These are phyloP conservation scores for Ustilago bromivora DNA, from an alignment of 1,284 basidiomycete species.

Conservation along the genomic window DNA sequence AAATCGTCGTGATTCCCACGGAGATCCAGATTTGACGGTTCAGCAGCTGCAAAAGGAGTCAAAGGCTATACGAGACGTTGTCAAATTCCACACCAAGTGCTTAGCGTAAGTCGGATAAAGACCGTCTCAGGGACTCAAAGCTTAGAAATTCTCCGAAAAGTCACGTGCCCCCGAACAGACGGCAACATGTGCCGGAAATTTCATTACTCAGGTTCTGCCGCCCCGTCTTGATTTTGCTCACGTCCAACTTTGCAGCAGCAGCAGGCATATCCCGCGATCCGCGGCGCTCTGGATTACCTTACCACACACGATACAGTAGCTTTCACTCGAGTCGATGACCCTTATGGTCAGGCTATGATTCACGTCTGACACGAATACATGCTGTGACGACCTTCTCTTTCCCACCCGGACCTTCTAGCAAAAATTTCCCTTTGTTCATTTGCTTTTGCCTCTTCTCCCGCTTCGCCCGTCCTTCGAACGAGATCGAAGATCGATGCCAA, in stretches of 20 bases:
- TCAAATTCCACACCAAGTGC: not conserved
- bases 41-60: no score
- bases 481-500: slow-evolving; percentile 2
- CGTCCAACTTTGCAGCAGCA: not conserved
- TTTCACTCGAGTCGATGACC: not conserved
- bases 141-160: not conserved
- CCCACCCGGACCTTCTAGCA: not conserved
- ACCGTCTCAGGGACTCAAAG: not conserved
- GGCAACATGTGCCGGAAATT: not conserved
- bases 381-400: not conserved
- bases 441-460: not conserved
- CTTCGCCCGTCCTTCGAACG: not conserved
- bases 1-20: no score
- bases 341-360: not conserved
- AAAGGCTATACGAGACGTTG: no score
- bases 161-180: not conserved
- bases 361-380: slow-evolving; percentile 2
- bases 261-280: slow-evolving; percentile 11
- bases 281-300: slow-evolving; percentile 2
- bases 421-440: not conserved
- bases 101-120: not conserved
- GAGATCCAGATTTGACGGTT: not conserved
- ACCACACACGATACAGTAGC: not conserved
- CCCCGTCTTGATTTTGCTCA: not conserved
- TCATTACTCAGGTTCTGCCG: not conserved